A percentile compares a stretch with the other conserved stretches of the same genome.
Conservation (phyloP, 1,284 basidiomycete genomes). For the Fomes fomentarius region DNA sequence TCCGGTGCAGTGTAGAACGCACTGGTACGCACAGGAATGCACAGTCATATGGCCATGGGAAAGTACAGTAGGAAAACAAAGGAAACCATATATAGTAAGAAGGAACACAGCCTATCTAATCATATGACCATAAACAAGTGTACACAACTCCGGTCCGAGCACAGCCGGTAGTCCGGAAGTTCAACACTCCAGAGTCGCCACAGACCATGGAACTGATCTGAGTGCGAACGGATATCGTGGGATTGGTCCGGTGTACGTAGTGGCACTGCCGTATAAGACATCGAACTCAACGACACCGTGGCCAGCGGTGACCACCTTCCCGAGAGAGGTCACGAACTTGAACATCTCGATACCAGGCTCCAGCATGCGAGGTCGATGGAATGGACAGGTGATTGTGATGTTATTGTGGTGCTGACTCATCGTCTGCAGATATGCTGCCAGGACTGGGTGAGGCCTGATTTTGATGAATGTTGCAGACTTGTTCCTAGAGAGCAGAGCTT, state of each 20-base stretch:
- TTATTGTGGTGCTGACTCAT: conserved; percentile 19
- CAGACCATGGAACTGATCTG: conserved; percentile 17
- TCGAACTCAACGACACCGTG: conserved; percentile 22
- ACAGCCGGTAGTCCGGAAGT: no score
- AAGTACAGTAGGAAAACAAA: no score
- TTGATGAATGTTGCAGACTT: conserved; percentile 34
- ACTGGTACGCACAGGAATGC: no score
- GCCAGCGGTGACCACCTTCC: conserved; percentile 17
- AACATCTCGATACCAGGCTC: conserved; percentile 2
- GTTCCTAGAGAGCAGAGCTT: conserved; percentile 20
- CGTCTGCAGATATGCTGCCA: conserved; percentile 35
- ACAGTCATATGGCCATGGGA: no score
- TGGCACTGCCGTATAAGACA: conserved; percentile 9
- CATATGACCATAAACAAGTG: no score
- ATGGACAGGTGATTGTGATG: conserved; percentile 31
- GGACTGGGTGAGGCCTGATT: conserved; percentile 40
- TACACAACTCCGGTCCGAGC: no score
- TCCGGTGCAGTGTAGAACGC: no score
- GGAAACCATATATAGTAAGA: no score
- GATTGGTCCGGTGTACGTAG: not conserved
- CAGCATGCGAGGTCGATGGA: conserved; percentile 30
- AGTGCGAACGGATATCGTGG: conserved; percentile 24
- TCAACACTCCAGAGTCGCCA: conserved; percentile 1
- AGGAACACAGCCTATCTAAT: no score
- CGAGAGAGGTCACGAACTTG: conserved; percentile 15